Evolutionary conservation across 148 eudicot genomes (phyloP), one percentile per base, ranked within the genome.

Genomic region (Rhododendron simsii): DNA sequence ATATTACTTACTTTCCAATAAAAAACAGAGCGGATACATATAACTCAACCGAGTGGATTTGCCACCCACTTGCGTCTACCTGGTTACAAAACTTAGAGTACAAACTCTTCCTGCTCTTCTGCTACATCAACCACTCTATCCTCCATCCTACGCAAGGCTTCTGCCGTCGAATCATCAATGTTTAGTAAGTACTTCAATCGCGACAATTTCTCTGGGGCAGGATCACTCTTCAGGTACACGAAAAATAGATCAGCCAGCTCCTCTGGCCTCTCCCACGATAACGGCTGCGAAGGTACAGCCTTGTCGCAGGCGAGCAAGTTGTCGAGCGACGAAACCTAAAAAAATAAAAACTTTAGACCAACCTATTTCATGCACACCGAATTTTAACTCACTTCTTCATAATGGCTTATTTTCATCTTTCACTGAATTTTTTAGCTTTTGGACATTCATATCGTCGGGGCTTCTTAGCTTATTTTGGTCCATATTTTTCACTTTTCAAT

Each of bases 281-380:
- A 85, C 0, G 98, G 98, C 79, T 90, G 89, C 55, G 99, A 88
- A 67, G 94, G 91, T 53, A 95, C 95, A 87, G 98, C 99, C 93
- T 95, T 97, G 90, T 97, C 99, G 41, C 98, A 97, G 23, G 98
- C 95, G 80, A 97, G 90, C 90, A 95, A 87, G 89, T 95, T 92
- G 80, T 94, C 94, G 35, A 97, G 93, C 12, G 95, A 91, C 5
- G 92, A 93, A 83, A 95, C 93, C 99, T 97, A 85, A 86, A 87
- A 82, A 78, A 82, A 30, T 23, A 71, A 4, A 21, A 37, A 33
- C 35, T 33, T 78, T 69, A 67, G 69, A 83, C 57, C 73, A 41
- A 51, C 35, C 12, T 5, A 76, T 76, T 39, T 75, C 39, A 37
- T 20, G 21, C 59, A n/a, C 39, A 63, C 11, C 6, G 65, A 26